A percentile compares a stretch with the other conserved stretches of the same genome.
phyloP scores from a whole-genome alignment of 1,284 basidiomycete species.

The Pascua sp. region DNA sequence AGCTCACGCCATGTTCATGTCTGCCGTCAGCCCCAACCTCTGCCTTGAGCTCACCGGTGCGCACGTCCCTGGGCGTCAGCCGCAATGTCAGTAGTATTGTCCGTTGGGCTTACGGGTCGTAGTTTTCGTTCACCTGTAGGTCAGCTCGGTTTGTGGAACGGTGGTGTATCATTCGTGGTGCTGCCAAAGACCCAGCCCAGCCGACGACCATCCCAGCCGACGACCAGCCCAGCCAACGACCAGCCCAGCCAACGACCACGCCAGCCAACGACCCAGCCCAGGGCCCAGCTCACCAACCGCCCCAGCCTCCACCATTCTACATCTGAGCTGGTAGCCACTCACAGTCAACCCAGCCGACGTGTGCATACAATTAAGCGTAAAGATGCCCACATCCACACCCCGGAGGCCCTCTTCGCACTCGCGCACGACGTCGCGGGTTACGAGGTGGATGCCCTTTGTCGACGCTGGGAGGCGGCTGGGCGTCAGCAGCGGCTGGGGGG shows the following conservation, averaged over 20 bases:
- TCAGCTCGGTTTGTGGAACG: background rate
- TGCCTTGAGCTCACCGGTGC: conserved; percentile 7
- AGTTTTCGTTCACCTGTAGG: conserved; percentile 45
- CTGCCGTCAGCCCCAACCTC: conserved; percentile 21
- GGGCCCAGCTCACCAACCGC: too few species aligned
- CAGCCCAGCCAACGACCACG: too few species aligned
- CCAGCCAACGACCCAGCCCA: too few species aligned
- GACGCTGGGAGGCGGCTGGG: conserved; percentile 44
- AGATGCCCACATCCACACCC: conserved; percentile 60
- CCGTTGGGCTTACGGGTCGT: conserved; percentile 40
- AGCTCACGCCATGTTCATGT: conserved; percentile 52
- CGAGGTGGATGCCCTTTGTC: conserved; percentile 67
- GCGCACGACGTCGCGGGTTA: conserved; percentile 70
- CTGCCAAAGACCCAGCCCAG: too few species aligned
- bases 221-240: too few species aligned
- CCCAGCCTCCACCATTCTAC: conserved; percentile 61
- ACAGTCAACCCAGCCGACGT: conserved; percentile 84
- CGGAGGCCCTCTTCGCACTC: conserved; percentile 72
- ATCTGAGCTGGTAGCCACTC: too few species aligned
- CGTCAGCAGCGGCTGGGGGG: conserved; percentile 2
- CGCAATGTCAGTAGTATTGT: background rate
- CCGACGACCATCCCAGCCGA: too few species aligned
- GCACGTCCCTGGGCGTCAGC: conserved; percentile 1
- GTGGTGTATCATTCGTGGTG: too few species aligned
- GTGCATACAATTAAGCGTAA: conserved; percentile 67